These are phyloP conservation scores for Paramarasmius palmivorus DNA, from an alignment of 1,284 basidiomycete genomes.

Conservation along the genomic window DNA sequence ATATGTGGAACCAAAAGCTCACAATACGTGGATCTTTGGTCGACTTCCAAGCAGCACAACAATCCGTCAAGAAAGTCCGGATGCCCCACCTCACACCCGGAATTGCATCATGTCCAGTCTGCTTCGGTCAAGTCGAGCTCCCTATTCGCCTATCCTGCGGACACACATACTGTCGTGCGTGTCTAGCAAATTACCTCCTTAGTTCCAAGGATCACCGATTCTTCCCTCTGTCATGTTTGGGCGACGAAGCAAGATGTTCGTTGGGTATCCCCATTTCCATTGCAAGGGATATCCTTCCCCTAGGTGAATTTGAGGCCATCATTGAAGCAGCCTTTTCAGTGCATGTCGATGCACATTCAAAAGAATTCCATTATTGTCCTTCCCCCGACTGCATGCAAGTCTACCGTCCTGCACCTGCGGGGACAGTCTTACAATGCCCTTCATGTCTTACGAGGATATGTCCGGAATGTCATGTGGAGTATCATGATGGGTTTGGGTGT, in stretches of 20 bases:
- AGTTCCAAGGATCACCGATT: slow-evolving; percentile 53
- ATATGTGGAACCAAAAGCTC: slow-evolving; percentile 31
- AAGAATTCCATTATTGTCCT: slow-evolving; percentile 71
- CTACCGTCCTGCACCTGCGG: slow-evolving; percentile 53
- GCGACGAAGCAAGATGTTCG: slow-evolving; percentile 54
- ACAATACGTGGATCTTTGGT: slow-evolving; percentile 34
- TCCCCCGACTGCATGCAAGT: slow-evolving; percentile 74
- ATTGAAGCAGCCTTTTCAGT: slow-evolving; percentile 56
- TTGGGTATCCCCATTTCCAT: slow-evolving; percentile 50
- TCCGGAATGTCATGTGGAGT: slow-evolving; percentile 60
- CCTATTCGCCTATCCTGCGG: slow-evolving; percentile 60
- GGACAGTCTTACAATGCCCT: slow-evolving; percentile 64
- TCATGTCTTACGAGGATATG: slow-evolving; percentile 71
- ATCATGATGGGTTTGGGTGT: slow-evolving; percentile 67
- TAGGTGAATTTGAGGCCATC: slow-evolving; percentile 52
- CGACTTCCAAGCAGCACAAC: slow-evolving; percentile 34
- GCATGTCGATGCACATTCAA: slow-evolving; percentile 53
- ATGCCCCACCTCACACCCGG: slow-evolving; percentile 26
- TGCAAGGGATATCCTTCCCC: slow-evolving; percentile 49
- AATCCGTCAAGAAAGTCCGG: slow-evolving; percentile 36
- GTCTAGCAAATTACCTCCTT: slow-evolving; percentile 55
- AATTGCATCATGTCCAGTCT: slow-evolving; percentile 52
- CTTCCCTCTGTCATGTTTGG: slow-evolving; percentile 73
- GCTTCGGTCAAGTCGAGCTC: slow-evolving; percentile 51
- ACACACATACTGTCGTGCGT: slow-evolving; percentile 64